A percentile compares a stretch with the other conserved stretches of the same genome.
Evolutionary conservation across 805 yeast species (phyloP).

Genomic region (Candida sakaeoensis): DNA sequence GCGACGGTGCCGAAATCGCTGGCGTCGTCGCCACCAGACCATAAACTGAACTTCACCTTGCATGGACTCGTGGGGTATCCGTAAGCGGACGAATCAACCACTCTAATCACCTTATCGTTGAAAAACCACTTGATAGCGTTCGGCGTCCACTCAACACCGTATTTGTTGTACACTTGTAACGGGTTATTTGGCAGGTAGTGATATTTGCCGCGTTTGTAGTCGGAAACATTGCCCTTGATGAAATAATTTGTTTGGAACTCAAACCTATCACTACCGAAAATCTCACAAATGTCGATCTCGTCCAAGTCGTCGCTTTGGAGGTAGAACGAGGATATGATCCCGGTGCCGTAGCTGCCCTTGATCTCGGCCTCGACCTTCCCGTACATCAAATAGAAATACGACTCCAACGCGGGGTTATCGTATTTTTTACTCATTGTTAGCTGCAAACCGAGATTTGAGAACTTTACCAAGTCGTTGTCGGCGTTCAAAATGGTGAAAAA

Average conservation of each 20-base stretch:
- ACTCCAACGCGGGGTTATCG: constrained; percentile 31
- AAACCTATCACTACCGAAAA: constrained; percentile 32
- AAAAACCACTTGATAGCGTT: constrained; percentile 26
- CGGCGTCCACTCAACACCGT: constrained; percentile 37
- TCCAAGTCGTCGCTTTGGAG: constrained; percentile 42
- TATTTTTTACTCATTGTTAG: constrained; percentile 17
- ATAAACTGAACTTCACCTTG: constrained; percentile 31
- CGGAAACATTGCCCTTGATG: constrained; percentile 35
- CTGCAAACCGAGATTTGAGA: constrained; percentile 8
- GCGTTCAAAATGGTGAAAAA: constrained; percentile 9
- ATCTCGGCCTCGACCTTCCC: constrained; percentile 38
- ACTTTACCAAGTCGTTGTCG: too few species aligned
- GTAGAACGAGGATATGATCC: constrained; percentile 37
- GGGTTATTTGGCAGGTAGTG: constrained; percentile 25
- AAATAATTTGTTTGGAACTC: constrained; percentile 37
- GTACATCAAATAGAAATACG: constrained; percentile 28
- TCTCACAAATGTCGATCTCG: constrained; percentile 39
- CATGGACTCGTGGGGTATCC: constrained; percentile 37
- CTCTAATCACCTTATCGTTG: constrained; percentile 26
- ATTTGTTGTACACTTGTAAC: constrained; percentile 20
- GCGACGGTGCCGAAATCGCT: constrained; percentile 33
- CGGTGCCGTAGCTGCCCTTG: constrained; percentile 28
- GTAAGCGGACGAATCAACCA: constrained; percentile 17
- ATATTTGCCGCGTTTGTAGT: constrained; percentile 33
- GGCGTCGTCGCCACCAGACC: constrained; percentile 40